Conservation (phyloP, 345 rosid genomes). For the Melaleuca quinquenervia region DNA sequence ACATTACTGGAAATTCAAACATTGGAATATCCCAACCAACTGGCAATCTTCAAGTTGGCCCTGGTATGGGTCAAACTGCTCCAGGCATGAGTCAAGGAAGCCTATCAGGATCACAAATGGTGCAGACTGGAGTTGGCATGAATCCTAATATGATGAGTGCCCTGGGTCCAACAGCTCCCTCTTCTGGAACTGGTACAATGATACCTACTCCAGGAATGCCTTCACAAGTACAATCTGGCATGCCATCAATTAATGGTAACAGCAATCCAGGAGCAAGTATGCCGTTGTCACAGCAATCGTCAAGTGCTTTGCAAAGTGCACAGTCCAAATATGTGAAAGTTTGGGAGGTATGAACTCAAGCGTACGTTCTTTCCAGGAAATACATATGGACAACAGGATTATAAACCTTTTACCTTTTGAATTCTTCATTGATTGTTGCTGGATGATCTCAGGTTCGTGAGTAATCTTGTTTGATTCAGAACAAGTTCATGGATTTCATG, state of each 20-base stretch:
- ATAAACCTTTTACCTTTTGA: not conserved
- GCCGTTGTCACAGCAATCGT: conserved; percentile 62
- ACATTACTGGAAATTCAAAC: conserved; percentile 51
- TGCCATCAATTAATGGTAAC: conserved; percentile 53
- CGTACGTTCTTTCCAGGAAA: not conserved
- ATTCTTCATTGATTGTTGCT: not conserved
- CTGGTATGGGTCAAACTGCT: conserved; percentile 34
- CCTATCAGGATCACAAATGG: conserved; percentile 67
- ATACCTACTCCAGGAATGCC: conserved; percentile 88
- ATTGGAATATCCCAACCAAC: conserved; percentile 72
- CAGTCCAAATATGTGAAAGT: conserved; percentile 86
- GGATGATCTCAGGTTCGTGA: not conserved
- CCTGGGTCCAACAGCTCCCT: conserved; percentile 51
- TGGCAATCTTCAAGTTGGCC: conserved; percentile 39
- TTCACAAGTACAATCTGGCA: conserved; percentile 48
- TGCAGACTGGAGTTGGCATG: conserved; percentile 67
- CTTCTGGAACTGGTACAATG: conserved; percentile 72
- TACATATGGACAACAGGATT: not conserved
- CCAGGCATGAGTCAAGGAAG: conserved; percentile 80
- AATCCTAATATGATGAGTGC: conserved; percentile 70
- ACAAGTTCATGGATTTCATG: not conserved
- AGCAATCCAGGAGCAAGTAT: conserved; percentile 56
- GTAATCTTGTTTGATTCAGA: not conserved
- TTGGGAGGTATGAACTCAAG: conserved; percentile 70
- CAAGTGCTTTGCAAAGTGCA: conserved; percentile 55